Evolutionary conservation across 2,329 filamentous ascomycete genomes (phyloP).

Genomic region (Ceratocystis colombiana): DNA sequence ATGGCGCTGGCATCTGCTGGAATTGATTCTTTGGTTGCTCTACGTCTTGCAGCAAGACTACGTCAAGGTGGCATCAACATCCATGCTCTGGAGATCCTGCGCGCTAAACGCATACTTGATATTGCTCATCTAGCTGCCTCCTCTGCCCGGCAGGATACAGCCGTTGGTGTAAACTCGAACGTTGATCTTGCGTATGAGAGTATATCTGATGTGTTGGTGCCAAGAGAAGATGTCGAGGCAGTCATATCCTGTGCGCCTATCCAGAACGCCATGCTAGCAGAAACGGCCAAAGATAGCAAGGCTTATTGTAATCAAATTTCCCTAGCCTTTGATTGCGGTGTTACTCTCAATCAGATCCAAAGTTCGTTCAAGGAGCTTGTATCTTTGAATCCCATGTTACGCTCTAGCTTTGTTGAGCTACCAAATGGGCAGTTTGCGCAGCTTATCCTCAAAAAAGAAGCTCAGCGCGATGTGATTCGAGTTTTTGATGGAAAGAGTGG

Average conservation of each 20-base stretch:
- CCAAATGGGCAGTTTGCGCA: conserved; percentile 45
- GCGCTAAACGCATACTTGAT: conserved; percentile 6
- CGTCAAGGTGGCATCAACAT: conserved; percentile 46
- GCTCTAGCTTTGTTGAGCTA: conserved; percentile 60
- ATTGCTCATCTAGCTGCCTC: not conserved
- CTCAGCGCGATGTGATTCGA: not conserved
- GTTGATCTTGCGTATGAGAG: not conserved
- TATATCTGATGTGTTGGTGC: not conserved
- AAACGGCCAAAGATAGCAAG: conserved; percentile 50
- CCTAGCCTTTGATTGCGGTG: conserved; percentile 42
- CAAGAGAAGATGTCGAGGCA: conserved; percentile 31
- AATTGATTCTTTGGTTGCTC: conserved; percentile 50
- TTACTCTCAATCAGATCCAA: conserved; percentile 36
- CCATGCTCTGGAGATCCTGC: conserved; percentile 46
- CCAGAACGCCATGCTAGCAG: conserved; percentile 69
- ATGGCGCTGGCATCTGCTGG: conserved; percentile 45
- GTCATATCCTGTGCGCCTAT: conserved; percentile 59
- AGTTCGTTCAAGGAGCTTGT: conserved; percentile 43
- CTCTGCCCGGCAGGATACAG: not conserved
- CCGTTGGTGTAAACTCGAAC: not conserved
- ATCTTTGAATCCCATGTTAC: conserved; percentile 53
- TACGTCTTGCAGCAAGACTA: conserved; percentile 51
- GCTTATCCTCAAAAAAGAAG: conserved; percentile 46
- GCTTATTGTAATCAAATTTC: conserved; percentile 73
- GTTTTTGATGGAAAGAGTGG: not conserved